Conservation (phyloP, 2,329 filamentous ascomycete genomes). For the Bipolaris victoriae region DNA sequence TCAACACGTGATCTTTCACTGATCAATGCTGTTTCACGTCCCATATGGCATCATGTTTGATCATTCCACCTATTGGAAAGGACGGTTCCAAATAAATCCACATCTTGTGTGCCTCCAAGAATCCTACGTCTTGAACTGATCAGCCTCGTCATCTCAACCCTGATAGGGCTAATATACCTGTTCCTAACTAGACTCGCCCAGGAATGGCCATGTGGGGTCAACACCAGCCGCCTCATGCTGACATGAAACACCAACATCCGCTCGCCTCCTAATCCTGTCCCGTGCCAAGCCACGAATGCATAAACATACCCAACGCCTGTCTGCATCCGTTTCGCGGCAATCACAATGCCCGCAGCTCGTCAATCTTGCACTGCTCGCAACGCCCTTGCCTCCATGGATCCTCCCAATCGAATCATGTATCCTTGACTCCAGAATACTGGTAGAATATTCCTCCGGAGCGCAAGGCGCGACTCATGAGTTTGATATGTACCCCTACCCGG, state of each 20-base stretch:
- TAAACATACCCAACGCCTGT: slow-evolving; percentile 1
- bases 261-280: slow-evolving; percentile 1
- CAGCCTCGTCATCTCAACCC: slow-evolving; percentile 5
- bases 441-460: not conserved
- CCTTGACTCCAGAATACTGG: not conserved
- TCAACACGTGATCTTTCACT: not conserved
- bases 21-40: not conserved
- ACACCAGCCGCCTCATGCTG: slow-evolving; percentile 1
- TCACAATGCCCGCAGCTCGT: not conserved
- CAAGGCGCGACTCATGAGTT: not conserved
- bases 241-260: slow-evolving; percentile 10
- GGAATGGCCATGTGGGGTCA: slow-evolving; percentile 1
- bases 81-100: not conserved
- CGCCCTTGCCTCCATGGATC: slow-evolving; percentile 1
- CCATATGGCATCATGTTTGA: not conserved
- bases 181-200: slow-evolving; percentile 3
- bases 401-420: not conserved
- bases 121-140: not conserved
- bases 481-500: slow-evolving; percentile 1
- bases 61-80: slow-evolving; percentile 12
- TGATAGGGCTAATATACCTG: slow-evolving; percentile 6
- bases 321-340: not conserved
- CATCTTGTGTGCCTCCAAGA: not conserved
- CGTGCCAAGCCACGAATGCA: slow-evolving; percentile 1
- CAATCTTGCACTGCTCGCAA: not conserved